Base-by-base conservation (phyloP, 73 alveolate species). In the Symbiodinium pilosum region DNA sequence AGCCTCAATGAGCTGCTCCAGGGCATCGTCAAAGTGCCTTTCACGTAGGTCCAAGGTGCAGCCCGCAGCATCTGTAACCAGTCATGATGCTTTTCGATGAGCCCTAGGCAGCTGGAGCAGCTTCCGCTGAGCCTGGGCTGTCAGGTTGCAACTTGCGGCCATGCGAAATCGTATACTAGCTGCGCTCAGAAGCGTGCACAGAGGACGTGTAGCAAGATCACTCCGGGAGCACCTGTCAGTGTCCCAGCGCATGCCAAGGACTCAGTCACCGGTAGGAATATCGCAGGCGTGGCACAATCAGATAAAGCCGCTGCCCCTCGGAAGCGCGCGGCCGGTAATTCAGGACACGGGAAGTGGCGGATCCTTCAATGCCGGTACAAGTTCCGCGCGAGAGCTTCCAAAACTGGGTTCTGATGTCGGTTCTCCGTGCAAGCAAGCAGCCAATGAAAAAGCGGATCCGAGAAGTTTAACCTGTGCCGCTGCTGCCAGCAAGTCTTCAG, bases 11-110 rank as follows among this genome's bases (percentile, higher is more conserved):
- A 91, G 88, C 14, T 91, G 97, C 41, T 91, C 97, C 51, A 69
- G 97, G 24, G 97, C 97, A 8, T 40, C 97, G 77, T 69, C 81
- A 69, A 68, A 91, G 52, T 71, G 52, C 97, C 97, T 91, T 77
- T 64, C 73, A 39, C n/a, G n/a, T n/a, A n/a, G n/a, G n/a, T n/a
- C n/a, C 34, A 28, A 5, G 47, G n/a, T n/a, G n/a, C n/a, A n/a
- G n/a, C n/a, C n/a, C 43, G 52, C n/a, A 24, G 43, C 43, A n/a
- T n/a, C 26, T 47, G 7, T 28, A 52, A 52, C 12, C 69, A 20
- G 11, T 20, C 69, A 54, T 21, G 24, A 54, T 54, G 71, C 2
- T 54, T 54, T 54, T 5, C 71, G 26, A 54, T 86, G 83, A 56
- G 94, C n/a, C 41, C 32, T 34, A 36, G 30, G 51, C 97, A 91